Percentiles rank a stretch among this genome's conserved stretches.
These are phyloP conservation scores for Tolypocladium paradoxum DNA, from an alignment of 2,329 filamentous ascomycete species.

Conservation along the genomic window DNA sequence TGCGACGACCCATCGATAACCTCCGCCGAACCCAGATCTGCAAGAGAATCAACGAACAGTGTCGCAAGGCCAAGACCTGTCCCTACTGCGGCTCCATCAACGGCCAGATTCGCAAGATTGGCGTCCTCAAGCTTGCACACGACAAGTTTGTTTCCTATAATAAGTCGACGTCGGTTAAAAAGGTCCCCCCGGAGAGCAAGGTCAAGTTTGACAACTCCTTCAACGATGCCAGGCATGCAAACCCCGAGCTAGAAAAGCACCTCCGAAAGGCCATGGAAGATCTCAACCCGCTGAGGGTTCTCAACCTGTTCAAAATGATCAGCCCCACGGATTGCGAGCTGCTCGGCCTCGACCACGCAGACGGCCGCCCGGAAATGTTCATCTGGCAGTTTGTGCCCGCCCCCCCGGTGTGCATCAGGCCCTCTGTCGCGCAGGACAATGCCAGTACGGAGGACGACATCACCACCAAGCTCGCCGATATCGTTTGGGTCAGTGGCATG, in stretches of 20 bases:
- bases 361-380: slow-evolving; percentile 90
- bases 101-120: slow-evolving; percentile 83
- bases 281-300: slow-evolving; percentile 74
- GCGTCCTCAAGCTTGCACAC: slow-evolving; percentile 87
- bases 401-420: slow-evolving; percentile 86
- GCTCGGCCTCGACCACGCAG: slow-evolving; percentile 73
- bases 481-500: slow-evolving; percentile 82
- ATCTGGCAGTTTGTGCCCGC: slow-evolving; percentile 95
- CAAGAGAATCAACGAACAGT: slow-evolving; percentile 83
- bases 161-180: slow-evolving; percentile 76
- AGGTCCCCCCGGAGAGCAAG: slow-evolving; percentile 73
- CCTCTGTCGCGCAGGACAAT: slow-evolving; percentile 85
- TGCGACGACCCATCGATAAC: slow-evolving; percentile 79
- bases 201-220: slow-evolving; percentile 80
- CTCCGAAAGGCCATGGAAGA: slow-evolving; percentile 89
- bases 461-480: slow-evolving; percentile 93
- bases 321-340: slow-evolving; percentile 80
- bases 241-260: slow-evolving; percentile 81
- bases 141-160: slow-evolving; percentile 87
- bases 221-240: slow-evolving; percentile 62
- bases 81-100: slow-evolving; percentile 74
- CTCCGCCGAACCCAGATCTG: slow-evolving; percentile 71
- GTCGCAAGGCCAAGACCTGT: slow-evolving; percentile 75
- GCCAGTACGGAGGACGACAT: slow-evolving; percentile 94
- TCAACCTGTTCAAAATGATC: slow-evolving; percentile 88